Conservation (phyloP, 495 filamentous ascomycete species). For the Penicillium waksmanii region DNA sequence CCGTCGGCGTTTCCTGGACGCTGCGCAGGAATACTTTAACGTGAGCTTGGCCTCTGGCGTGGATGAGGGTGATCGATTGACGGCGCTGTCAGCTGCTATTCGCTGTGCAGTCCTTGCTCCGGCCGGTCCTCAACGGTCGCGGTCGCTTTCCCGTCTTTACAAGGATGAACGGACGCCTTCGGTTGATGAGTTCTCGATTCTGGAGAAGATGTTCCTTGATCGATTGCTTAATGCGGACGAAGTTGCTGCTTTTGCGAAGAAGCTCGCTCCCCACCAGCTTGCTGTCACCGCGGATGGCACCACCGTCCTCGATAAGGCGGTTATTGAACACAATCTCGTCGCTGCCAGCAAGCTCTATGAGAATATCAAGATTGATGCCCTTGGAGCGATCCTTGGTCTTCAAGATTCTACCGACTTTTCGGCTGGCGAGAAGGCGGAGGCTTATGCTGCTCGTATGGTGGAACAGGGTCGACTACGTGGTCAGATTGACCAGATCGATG, state of each 20-base stretch:
- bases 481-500: constrained; percentile 92
- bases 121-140: constrained; percentile 82
- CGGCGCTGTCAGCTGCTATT: constrained; percentile 85
- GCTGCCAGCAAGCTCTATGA: constrained; percentile 83
- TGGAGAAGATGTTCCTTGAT: constrained; percentile 98
- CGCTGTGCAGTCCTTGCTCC: constrained; percentile 93
- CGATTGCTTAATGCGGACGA: constrained; percentile 78
- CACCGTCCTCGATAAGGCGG: constrained; percentile 91
- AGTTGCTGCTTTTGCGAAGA: constrained; percentile 81
- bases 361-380: constrained; percentile 81
- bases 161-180: constrained; percentile 85
- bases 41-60: constrained; percentile 76
- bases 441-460: constrained; percentile 91
- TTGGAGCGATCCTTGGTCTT: constrained; percentile 77
- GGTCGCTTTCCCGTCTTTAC: constrained; percentile 79
- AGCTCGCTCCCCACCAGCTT: constrained; percentile 83
- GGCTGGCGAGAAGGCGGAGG: constrained; percentile 81
- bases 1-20: constrained; percentile 88
- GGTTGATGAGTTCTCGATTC: constrained; percentile 79
- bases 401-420: constrained; percentile 42
- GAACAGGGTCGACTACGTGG: constrained; percentile 87
- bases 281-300: constrained; percentile 85
- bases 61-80: constrained; percentile 82
- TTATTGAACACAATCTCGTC: constrained; percentile 94
- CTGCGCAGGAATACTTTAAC: constrained; percentile 81